These are phyloP conservation scores for Fusarium pseudocircinatum DNA, from an alignment of 2,329 filamentous ascomycete species.

Conservation along the genomic window DNA sequence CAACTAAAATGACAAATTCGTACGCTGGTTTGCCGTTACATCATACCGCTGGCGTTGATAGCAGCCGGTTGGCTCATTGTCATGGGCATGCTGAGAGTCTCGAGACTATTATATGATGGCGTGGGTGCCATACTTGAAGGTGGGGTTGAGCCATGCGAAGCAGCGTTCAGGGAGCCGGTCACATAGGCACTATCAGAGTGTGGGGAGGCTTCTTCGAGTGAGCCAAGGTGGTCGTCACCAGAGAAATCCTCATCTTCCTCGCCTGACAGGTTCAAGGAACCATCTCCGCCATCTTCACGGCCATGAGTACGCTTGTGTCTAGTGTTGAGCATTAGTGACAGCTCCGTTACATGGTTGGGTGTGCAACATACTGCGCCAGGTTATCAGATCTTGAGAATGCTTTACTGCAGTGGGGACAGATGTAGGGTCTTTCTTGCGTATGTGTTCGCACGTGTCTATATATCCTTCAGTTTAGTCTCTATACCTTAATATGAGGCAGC, in stretches of 20 bases:
- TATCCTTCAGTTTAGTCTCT: constrained; percentile 25
- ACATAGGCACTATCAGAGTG: constrained; percentile 74
- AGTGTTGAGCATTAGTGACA: constrained; percentile 25
- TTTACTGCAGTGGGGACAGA: constrained; percentile 98
- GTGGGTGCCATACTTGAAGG: constrained; percentile 39
- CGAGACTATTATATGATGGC: constrained; percentile 64
- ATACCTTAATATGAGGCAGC: constrained; percentile 48
- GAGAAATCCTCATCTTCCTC: constrained; percentile 86
- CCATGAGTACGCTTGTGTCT: constrained; percentile 86
- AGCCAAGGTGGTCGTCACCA: constrained; percentile 84
- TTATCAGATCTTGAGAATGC: constrained; percentile 99
- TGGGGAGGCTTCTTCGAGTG: constrained; percentile 81
- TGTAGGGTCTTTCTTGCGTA: constrained; percentile 98
- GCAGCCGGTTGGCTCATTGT: constrained; percentile 66
- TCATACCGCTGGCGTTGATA: constrained; percentile 57
- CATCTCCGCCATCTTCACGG: constrained; percentile 69
- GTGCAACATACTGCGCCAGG: constrained; percentile 84
- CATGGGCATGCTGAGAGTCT: constrained; percentile 72
- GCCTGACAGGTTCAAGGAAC: constrained; percentile 72
- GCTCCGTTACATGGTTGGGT: constrained; percentile 43
- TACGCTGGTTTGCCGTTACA: constrained; percentile 47
- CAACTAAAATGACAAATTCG: constrained; percentile 40
- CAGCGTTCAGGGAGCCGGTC: constrained; percentile 60
- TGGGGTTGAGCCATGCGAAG: constrained; percentile 47
- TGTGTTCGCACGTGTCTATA: constrained; percentile 97